phyloP scores from a whole-genome alignment of 1,284 basidiomycete species.

The Moesziomyces aphidis region DNA sequence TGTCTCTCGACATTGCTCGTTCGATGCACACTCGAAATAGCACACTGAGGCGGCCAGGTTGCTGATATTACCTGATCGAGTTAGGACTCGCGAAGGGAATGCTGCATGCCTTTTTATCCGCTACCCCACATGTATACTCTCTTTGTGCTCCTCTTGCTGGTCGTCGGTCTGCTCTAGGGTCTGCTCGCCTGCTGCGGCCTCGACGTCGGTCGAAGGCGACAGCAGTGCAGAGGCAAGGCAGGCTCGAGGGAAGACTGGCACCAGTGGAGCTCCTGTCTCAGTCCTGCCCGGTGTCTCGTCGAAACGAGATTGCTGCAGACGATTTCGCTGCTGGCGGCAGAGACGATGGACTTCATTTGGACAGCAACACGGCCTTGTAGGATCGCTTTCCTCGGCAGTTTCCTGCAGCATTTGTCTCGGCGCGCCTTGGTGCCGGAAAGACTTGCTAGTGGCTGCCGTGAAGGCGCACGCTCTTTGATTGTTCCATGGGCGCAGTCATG shows the following conservation, averaged over 20 bases:
- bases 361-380: background rate
- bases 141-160: slow-evolving; percentile 8
- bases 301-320: background rate
- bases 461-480: background rate
- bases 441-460: background rate
- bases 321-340: background rate
- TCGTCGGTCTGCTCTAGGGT: background rate
- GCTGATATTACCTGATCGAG: slow-evolving; percentile 66
- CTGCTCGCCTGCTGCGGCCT: background rate
- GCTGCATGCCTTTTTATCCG: slow-evolving; percentile 46
- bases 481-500: background rate
- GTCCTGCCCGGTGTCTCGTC: background rate
- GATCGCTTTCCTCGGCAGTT: background rate
- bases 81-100: slow-evolving; percentile 69
- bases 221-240: no score
- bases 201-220: no score
- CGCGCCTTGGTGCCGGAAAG: no score
- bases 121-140: slow-evolving; percentile 11
- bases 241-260: background rate
- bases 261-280: background rate
- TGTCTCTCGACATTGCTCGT: background rate
- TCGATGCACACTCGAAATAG: background rate
- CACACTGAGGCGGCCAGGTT: slow-evolving; percentile 11
- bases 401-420: background rate
- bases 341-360: background rate